A percentile compares a stretch with the other conserved stretches of the same genome.
phyloP scores from a whole-genome alignment of 352 stramenopile genomes.

The Phytophthora multivora region DNA sequence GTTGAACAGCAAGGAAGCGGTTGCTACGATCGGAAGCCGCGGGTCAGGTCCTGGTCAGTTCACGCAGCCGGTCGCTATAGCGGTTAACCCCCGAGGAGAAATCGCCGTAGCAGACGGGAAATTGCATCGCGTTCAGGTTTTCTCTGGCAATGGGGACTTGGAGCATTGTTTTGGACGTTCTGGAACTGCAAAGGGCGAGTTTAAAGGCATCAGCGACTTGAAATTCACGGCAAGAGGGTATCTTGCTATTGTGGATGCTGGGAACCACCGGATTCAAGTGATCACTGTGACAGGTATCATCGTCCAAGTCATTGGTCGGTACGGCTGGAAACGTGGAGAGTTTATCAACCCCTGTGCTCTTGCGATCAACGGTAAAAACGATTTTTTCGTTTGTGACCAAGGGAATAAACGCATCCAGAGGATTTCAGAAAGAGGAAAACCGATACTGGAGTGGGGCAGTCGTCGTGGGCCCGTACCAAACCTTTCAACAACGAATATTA shows the following conservation, averaged over 20 bases:
- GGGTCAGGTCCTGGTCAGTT: slow-evolving; percentile 56
- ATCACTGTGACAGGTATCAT: slow-evolving; percentile 51
- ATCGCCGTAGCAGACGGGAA: slow-evolving; percentile 65
- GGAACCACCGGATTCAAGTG: slow-evolving; percentile 64
- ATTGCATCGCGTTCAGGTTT: slow-evolving; percentile 60
- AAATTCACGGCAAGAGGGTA: slow-evolving; percentile 59
- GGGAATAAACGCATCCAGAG: slow-evolving; percentile 69
- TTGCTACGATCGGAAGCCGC: slow-evolving; percentile 34
- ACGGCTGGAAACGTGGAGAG: slow-evolving; percentile 37
- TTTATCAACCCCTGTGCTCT: slow-evolving; percentile 47
- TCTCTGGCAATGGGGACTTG: slow-evolving; percentile 52
- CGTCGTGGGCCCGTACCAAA: slow-evolving; percentile 16
- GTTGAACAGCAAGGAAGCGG: slow-evolving; percentile 8
- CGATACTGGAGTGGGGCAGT: slow-evolving; percentile 52
- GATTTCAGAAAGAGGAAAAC: slow-evolving; percentile 47
- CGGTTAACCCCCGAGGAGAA: slow-evolving; percentile 54
- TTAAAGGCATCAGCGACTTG: slow-evolving; percentile 50
- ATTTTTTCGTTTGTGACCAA: slow-evolving; percentile 64
- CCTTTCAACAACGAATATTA: neutral
- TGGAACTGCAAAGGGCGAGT: slow-evolving; percentile 50
- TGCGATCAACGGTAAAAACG: slow-evolving; percentile 42
- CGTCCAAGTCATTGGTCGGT: slow-evolving; percentile 40
- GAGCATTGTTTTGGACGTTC: slow-evolving; percentile 53
- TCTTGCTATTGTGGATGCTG: slow-evolving; percentile 54
- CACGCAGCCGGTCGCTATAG: slow-evolving; percentile 48